Evolutionary conservation across 306 rosid species (phyloP), one percentile per base, ranked within the genome.

Genomic region (Fragaria iinumae): DNA sequence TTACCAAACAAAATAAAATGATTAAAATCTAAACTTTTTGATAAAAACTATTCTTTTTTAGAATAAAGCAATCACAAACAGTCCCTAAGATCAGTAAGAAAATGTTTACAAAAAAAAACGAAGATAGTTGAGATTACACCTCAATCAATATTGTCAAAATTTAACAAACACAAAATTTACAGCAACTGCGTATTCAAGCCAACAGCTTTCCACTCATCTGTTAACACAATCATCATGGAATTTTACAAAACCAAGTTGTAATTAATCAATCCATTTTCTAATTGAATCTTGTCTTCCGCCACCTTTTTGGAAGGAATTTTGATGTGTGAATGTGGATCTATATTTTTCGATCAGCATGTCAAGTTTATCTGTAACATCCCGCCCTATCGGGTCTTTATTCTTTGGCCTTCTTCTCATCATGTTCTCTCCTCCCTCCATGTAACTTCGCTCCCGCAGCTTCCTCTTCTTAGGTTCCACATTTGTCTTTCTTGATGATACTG

Each of bases 331-430:
- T 81, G 86, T 90, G 74, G 97, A 88, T 66, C 78, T 87, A 67
- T 95, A 95, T 86, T 90, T 91, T 78, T 89, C 93, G 32, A 95
- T 92, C 75, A 95, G 97, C 88, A 86, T 55, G 88, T 95, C 99
- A 59, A 95, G 99, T 85, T 89, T 90, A 77, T 92, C 99, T 23
- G 76, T 89, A 12, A 32, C 81, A 20, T 89, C 97, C 76, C 86
- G 81, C 44, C 98, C 98, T 47, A 70, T 56, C 17, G 90, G 84
- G 38, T 56, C 96, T 80, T 89, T 89, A 20, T 84, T 92, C 92
- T 83, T 91, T 3, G 90, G 39, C 79, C 92, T 76, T 81, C 63
- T 69, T 34, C 84, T 84, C 82, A 59, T 84, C 34, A 32, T 32
- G 34, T 32, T 32, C 34, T 32, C 34, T 32, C 34, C 34, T 32